Conservation (phyloP, 163 green algal species). For the Scenedesmus sp. region DNA sequence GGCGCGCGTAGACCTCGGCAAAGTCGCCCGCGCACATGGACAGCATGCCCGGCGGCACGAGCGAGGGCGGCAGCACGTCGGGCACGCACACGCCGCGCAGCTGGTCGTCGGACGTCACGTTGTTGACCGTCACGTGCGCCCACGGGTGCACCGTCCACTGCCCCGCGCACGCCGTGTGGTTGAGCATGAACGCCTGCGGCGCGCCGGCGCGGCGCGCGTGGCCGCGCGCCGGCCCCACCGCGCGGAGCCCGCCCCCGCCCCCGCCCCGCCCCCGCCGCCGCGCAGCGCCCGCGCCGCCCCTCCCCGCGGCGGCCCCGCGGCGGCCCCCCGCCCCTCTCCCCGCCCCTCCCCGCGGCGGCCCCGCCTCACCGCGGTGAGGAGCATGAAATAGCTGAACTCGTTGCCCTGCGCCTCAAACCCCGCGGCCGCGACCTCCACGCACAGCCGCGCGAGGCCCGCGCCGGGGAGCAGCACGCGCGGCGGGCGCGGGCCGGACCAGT, state of each 20-base stretch:
- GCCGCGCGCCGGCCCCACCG: no score
- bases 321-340: no score
- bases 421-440: slow-evolving; percentile 61
- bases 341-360: no score
- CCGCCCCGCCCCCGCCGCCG: no score
- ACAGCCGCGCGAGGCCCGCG: slow-evolving; percentile 80
- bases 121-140: slow-evolving; percentile 86
- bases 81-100: slow-evolving; percentile 80
- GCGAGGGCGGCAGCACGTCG: slow-evolving; percentile 74
- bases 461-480: slow-evolving; percentile 90
- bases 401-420: slow-evolving; percentile 85
- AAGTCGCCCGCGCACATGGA: slow-evolving; percentile 98
- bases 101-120: slow-evolving; percentile 66
- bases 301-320: no score
- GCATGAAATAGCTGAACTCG: slow-evolving; percentile 98
- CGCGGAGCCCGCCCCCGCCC: no score
- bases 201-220: no score
- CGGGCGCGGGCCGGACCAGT: slow-evolving; percentile 47
- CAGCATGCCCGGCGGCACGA: slow-evolving; percentile 73
- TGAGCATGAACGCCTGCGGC: slow-evolving; percentile 96
- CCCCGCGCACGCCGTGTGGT: slow-evolving; percentile 60
- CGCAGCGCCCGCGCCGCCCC: no score
- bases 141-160: slow-evolving; percentile 86
- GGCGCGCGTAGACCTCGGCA: slow-evolving; percentile 87
- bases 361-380: slow-evolving; percentile 87